Conservation (phyloP, 2,329 filamentous ascomycete genomes). For the Aspergillus novoparasiticus region DNA sequence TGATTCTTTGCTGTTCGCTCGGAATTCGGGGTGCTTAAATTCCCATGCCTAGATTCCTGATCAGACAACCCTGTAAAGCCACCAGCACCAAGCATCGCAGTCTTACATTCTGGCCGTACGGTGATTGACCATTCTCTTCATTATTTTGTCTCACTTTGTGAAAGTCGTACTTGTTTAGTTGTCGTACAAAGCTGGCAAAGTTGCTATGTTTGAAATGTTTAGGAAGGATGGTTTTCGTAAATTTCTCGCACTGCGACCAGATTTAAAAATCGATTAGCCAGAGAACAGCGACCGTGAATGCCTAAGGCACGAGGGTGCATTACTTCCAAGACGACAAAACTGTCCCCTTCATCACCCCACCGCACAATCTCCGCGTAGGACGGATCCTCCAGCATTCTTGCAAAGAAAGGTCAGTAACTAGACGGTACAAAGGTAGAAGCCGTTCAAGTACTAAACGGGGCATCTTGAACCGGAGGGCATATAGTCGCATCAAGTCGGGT, state of each 20-base stretch:
- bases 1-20: conserved; percentile 92
- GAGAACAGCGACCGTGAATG: conserved; percentile 8
- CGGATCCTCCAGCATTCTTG: conserved; percentile 93
- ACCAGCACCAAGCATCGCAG: neutral
- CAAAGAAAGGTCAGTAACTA: conserved; percentile 7
- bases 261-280: conserved; percentile 18
- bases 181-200: conserved; percentile 93
- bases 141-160: conserved; percentile 95
- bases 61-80: conserved; percentile 14
- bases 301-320: conserved; percentile 19
- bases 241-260: conserved; percentile 83
- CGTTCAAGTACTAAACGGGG: too few relatives aligned
- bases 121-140: conserved; percentile 79
- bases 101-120: conserved; percentile 75
- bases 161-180: conserved; percentile 97
- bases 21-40: conserved; percentile 96
- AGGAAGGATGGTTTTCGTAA: conserved; percentile 93
- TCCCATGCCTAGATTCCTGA: conserved; percentile 73
- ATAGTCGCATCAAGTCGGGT: neutral
- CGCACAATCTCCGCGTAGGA: conserved; percentile 89
- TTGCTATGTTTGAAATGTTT: conserved; percentile 99
- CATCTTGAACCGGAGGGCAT: neutral
- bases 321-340: conserved; percentile 97
- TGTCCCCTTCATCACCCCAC: conserved; percentile 93
- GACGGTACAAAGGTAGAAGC: neutral